A percentile compares a stretch with the other conserved stretches of the same genome.
phyloP scores from a whole-genome alignment of 352 stramenopile species.

The Globisporangium spinosum region DNA sequence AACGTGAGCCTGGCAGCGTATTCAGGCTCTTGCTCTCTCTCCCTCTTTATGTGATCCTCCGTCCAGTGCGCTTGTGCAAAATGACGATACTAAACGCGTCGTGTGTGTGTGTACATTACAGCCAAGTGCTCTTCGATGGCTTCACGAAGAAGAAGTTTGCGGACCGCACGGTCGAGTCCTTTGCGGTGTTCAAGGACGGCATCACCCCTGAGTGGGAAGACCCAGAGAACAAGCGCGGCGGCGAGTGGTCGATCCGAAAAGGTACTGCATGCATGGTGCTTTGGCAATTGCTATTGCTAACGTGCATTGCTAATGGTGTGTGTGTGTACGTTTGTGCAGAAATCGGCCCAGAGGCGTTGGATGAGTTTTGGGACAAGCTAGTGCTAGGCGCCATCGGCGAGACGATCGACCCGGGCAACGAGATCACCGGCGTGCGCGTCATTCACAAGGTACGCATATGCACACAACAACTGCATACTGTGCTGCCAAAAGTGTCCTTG shows the following conservation, averaged over 20 bases:
- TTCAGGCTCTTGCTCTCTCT: neutral
- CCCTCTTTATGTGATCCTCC: neutral
- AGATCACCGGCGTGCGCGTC: constrained; percentile 89
- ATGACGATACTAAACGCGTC: neutral
- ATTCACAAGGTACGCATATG: constrained; percentile 78
- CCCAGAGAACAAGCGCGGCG: constrained; percentile 83
- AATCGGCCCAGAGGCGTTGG: constrained; percentile 66
- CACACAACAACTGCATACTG: neutral
- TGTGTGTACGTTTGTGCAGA: constrained; percentile 31
- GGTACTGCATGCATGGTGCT: constrained; percentile 22
- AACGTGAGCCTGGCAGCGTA: neutral
- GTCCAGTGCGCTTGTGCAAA: too few species aligned
- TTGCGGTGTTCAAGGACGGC: constrained; percentile 90
- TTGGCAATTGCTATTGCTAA: neutral
- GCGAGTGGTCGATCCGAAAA: constrained; percentile 85
- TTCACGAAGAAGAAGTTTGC: constrained; percentile 89
- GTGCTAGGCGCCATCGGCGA: constrained; percentile 89
- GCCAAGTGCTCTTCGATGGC: constrained; percentile 78
- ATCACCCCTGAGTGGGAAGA: constrained; percentile 91
- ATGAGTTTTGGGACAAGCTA: constrained; percentile 88
- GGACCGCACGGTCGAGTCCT: constrained; percentile 92
- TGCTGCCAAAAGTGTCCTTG: neutral
- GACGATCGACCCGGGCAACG: constrained; percentile 78
- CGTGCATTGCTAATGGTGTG: constrained; percentile 5
- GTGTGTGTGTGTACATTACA: constrained; percentile 17